A percentile compares a stretch with the other conserved stretches of the same genome.
phyloP scores from a whole-genome alignment of 177 flowering plant genomes.

The Vitis hybrid region DNA sequence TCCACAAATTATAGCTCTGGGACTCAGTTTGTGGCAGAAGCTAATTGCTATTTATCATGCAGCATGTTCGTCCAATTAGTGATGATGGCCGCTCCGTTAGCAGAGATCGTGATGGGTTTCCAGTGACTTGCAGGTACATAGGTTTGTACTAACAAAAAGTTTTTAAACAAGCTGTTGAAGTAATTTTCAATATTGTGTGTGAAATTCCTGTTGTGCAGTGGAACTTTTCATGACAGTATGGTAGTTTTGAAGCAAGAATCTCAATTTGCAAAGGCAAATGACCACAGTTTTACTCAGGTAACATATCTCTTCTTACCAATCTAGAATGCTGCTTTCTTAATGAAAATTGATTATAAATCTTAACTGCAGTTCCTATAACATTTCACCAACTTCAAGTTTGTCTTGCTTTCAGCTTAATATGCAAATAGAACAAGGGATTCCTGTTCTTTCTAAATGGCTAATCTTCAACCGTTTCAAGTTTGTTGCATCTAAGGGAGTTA shows the following conservation, averaged over 20 bases:
- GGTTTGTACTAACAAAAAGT: neutral
- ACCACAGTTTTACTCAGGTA: conserved; percentile 70
- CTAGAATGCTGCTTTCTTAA: neutral
- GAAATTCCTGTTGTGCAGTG: conserved; percentile 49
- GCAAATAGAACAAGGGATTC: conserved; percentile 95
- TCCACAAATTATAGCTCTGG: neutral
- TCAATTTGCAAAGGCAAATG: conserved; percentile 65
- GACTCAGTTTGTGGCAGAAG: neutral
- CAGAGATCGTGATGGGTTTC: conserved; percentile 83
- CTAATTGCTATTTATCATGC: conserved; percentile 16
- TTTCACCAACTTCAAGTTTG: conserved; percentile 8
- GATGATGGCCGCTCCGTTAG: conserved; percentile 80
- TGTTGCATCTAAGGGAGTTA: conserved; percentile 74
- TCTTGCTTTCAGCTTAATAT: conserved; percentile 55
- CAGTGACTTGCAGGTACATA: conserved; percentile 80
- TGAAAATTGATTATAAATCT: neutral
- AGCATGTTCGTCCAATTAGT: conserved; percentile 73
- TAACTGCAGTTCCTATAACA: neutral
- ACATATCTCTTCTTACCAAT: conserved; percentile 11
- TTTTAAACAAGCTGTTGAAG: neutral
- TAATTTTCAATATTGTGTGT: neutral
- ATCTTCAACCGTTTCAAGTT: conserved; percentile 89
- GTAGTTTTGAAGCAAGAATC: conserved; percentile 87
- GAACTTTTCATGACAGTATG: conserved; percentile 74
- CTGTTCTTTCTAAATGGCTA: conserved; percentile 81